Conservation (phyloP, 495 filamentous ascomycete species). For the Umbilicaria muhlenbergii region DNA sequence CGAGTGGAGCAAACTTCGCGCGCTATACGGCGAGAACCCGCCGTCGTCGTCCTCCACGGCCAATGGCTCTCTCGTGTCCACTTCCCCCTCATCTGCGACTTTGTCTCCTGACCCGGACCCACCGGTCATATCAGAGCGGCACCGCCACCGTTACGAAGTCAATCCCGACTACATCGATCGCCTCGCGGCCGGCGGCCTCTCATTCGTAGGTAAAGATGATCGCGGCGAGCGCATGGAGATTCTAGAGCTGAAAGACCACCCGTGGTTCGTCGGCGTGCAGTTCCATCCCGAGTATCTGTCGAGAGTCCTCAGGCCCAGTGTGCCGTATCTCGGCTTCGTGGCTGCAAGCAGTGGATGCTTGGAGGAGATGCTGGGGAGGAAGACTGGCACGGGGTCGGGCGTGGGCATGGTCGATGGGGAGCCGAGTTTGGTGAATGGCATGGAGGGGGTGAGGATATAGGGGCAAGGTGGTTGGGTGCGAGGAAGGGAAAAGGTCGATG, state of each 20-base stretch:
- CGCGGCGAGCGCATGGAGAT: slow-evolving; percentile 79
- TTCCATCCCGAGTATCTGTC: slow-evolving; percentile 76
- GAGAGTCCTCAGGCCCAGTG: slow-evolving; percentile 57
- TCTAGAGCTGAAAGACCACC: slow-evolving; percentile 76
- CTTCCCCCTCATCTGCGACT: neutral
- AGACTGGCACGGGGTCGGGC: neutral
- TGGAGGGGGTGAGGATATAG: neutral
- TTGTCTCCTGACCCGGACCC: neutral
- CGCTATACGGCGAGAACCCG: slow-evolving; percentile 45
- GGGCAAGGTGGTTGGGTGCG: too few species aligned
- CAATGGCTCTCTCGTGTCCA: neutral
- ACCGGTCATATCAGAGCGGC: slow-evolving; percentile 30
- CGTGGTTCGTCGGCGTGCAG: slow-evolving; percentile 82
- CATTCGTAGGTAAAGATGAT: slow-evolving; percentile 61
- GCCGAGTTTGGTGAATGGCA: neutral
- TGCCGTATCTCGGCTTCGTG: slow-evolving; percentile 75
- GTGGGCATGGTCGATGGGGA: neutral
- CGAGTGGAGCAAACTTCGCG: slow-evolving; percentile 67
- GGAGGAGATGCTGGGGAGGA: slow-evolving; percentile 24
- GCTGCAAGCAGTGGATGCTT: slow-evolving; percentile 55
- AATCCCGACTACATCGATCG: slow-evolving; percentile 24
- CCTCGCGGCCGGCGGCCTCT: slow-evolving; percentile 22
- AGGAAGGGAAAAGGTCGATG: too few species aligned
- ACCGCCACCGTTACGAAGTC: slow-evolving; percentile 33
- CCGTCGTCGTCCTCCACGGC: neutral